phyloP scores from a whole-genome alignment of 176 grass and related monocot genomes.

The Rhynchospora tenuis region DNA sequence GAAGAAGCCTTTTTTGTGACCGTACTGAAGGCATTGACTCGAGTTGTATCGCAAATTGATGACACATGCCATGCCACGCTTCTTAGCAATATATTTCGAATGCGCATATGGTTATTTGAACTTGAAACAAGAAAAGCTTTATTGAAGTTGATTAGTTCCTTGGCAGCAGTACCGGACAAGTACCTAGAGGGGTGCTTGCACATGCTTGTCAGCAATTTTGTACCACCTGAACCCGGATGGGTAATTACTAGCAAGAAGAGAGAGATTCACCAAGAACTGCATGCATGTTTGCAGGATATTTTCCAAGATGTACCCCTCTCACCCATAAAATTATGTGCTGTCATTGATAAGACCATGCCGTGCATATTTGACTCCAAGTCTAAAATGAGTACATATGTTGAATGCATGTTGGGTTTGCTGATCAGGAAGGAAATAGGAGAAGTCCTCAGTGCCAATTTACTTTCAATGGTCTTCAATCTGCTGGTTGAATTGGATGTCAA shows the following conservation, averaged over 20 bases:
- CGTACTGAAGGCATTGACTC: conserved; percentile 21
- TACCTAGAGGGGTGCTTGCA: conserved; percentile 39
- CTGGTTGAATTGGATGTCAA: conserved; percentile 80
- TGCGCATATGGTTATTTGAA: conserved; percentile 30
- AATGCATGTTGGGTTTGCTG: conserved; percentile 76
- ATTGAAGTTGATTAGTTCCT: conserved; percentile 32
- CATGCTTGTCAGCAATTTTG: conserved; percentile 38
- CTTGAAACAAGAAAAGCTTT: conserved; percentile 27
- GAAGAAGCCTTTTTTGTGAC: conserved; percentile 31
- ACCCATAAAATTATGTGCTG: conserved; percentile 22
- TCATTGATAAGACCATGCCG: conserved; percentile 32
- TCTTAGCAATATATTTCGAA: conserved; percentile 33
- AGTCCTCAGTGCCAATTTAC: conserved; percentile 53
- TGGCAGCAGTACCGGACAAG: conserved; percentile 38
- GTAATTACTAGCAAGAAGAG: conserved; percentile 29
- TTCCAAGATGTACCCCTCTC: conserved; percentile 30
- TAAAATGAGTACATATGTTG: conserved; percentile 51
- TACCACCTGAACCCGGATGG: conserved; percentile 24
- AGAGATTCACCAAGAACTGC: conserved; percentile 32
- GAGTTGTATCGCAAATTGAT: conserved; percentile 32
- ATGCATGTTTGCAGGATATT: conserved; percentile 27
- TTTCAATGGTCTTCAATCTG: conserved; percentile 80
- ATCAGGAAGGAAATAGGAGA: conserved; percentile 54
- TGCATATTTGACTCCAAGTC: conserved; percentile 23
- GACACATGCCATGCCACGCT: conserved; percentile 13